phyloP scores from a whole-genome alignment of 228 moss, liverwort and hornwort genomes.

The Sphagnum magellanicum region DNA sequence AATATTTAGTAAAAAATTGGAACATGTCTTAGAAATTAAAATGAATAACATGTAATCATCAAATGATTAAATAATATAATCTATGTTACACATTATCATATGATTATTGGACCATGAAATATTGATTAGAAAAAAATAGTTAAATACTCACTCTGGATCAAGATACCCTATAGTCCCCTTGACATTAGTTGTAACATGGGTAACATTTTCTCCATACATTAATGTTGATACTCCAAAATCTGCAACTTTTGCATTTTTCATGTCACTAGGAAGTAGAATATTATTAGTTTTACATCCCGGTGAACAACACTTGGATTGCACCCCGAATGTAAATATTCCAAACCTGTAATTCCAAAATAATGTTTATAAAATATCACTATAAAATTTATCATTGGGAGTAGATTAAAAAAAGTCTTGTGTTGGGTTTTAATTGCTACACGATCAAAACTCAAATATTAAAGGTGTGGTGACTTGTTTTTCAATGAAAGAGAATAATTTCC shows the following conservation, averaged over 20 bases:
- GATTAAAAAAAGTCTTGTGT: neutral
- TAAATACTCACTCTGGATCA: constrained; percentile 26
- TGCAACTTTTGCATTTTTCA: constrained; percentile 20
- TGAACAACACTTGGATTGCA: constrained; percentile 29
- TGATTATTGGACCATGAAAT: no score
- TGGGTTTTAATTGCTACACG: no score
- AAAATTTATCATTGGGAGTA: neutral
- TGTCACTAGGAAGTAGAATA: constrained; percentile 20
- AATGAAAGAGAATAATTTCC: no score
- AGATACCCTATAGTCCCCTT: constrained; percentile 32
- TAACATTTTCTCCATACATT: neutral
- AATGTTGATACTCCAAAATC: constrained; percentile 28
- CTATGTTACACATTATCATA: no score
- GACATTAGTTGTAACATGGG: constrained; percentile 16
- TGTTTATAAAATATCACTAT: neutral
- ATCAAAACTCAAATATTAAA: no score
- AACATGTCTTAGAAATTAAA: no score
- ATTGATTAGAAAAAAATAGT: neutral
- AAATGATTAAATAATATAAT: no score
- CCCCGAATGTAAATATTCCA: constrained; percentile 24
- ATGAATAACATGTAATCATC: no score
- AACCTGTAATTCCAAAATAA: constrained; percentile 13
- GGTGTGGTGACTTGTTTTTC: no score
- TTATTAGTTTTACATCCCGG: constrained; percentile 22
- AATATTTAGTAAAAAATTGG: no score